Base-by-base conservation (phyloP, 345 rosid species). In the Gossypium australe region DNA sequence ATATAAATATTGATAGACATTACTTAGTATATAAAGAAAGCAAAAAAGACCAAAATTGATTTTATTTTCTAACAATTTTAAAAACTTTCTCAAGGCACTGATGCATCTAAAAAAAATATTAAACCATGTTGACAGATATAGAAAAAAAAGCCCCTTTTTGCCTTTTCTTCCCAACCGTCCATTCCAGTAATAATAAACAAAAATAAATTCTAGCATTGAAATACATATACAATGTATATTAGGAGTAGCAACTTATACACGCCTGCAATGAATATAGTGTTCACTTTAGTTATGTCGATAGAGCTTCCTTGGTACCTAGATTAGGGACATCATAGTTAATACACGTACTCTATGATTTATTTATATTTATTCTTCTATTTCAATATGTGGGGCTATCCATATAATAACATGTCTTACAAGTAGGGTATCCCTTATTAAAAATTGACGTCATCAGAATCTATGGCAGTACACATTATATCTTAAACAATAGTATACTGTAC, bases 401-500 rank as follows among this genome's bases (percentile, higher is more conserved):
- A 16, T 16, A 49, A 67, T 7, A 29, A 51, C 44, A 27, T 25
- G 34, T 16, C 59, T 69, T 69, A 51, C 72, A 27, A 3, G 60
- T 69, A 24, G 60, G 60, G 72, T 51, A 51, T 29, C 43, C 45
- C 72, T 51, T 69, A 17, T 69, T 51, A 51, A 51, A 24, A 51
- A n/a, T 16, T 69, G 73, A 51, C 59, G 59, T 51, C 72, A 69
- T 6, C 45, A 27, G 16, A 69, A 69, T 69, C 57, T 49, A 22
- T 57, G 9, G 12, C 9, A 25, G 11, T 38, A 2, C 17, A 62
- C 0, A 14, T 5, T 16, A 14, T 58, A 20, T 38, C 48, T 34
- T 34, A 34, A 34, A 5, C 41, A 34, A 34, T 34, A 34, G 1
- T 29, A 4, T 4, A 4, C 7, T 1, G 2, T 34, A 34, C 7